Evolutionary conservation across 208 protist species (phyloP), one percentile per base, ranked within the genome.

Genomic region (Hexamita inflata): DNA sequence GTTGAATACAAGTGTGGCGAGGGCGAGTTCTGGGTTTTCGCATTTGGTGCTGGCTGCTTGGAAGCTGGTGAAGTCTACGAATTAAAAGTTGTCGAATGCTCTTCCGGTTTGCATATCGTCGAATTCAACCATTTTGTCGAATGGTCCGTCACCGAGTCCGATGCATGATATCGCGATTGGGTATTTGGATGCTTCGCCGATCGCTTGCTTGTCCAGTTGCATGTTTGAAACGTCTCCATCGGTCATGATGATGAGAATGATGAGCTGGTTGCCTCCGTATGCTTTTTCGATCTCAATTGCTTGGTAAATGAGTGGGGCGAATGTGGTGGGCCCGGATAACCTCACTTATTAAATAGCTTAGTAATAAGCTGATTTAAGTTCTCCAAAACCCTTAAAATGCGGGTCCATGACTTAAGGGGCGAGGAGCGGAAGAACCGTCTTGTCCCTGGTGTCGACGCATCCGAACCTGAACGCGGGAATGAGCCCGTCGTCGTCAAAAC

Each of bases 61-160:
- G 7, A 80, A n/a, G 13, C 80, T 41, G 9, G 74, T 53, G 41
- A 81, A 82, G 0, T 73, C 58, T 0, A 82, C 79, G 49, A 82
- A 82, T 60, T 82, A 77, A 41, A 82, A 82, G 68, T 82, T 82
- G 49, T 82, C 78, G 49, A 82, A 82, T n/a, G n/a, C n/a, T 39
- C 34, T 75, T 26, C 78, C 73, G 32, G 29, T 66, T 9, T 76
- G 59, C 57, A 82, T 39, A 53, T 82, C 79, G 40, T 82, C 79
- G 40, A 82, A 82, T 59, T 79, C 29, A 29, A 77, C 28, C 79
- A 82, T 82, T 59, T 67, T 59, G 9, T 82, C 79, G 59, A 66
- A 80, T 7, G 77, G 77, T 24, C 79, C 79, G 59, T 82, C 79
- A 11, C 79, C 79, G 24, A 82, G 70, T 41, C 78, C 61, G 26